These are phyloP conservation scores for Chaetomium fimeti DNA, from an alignment of 495 filamentous ascomycete species.

Conservation along the genomic window DNA sequence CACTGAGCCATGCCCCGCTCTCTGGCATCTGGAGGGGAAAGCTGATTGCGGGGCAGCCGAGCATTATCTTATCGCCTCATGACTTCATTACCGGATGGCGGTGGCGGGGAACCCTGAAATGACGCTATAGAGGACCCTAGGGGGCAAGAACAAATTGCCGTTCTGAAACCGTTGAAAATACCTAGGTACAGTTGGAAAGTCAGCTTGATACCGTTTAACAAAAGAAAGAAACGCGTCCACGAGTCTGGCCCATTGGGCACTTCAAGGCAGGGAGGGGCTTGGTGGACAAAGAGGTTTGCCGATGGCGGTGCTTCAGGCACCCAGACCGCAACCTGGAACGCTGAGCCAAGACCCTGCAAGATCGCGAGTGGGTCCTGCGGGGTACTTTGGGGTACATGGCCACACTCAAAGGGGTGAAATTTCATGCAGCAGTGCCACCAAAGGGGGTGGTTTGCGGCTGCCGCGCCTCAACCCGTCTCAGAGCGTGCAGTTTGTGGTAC, in stretches of 20 bases:
- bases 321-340: constrained; percentile 19
- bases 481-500: too few relatives aligned
- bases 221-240: background rate
- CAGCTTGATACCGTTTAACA: too few relatives aligned
- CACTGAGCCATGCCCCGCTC: background rate
- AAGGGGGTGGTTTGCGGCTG: background rate
- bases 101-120: background rate
- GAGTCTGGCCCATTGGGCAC: background rate
- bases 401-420: background rate
- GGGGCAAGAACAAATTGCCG: too few relatives aligned
- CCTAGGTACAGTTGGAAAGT: too few relatives aligned
- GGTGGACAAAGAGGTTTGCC: background rate
- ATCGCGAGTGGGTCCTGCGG: constrained; percentile 18
- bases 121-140: background rate
- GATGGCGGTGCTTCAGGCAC: constrained; percentile 26
- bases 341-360: constrained; percentile 3
- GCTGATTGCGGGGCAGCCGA: constrained; percentile 28
- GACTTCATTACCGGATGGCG: constrained; percentile 30
- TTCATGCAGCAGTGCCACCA: constrained; percentile 3
- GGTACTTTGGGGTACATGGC: constrained; percentile 30
- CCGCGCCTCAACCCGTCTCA: constrained; percentile 5
- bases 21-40: background rate
- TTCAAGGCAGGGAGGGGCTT: constrained; percentile 22
- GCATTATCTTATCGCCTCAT: constrained; percentile 39
- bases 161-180: too few relatives aligned